A percentile compares a stretch with the other conserved stretches of the same genome.
Conservation (phyloP, 345 rosid genomes). For the Rhizophora mangle region DNA sequence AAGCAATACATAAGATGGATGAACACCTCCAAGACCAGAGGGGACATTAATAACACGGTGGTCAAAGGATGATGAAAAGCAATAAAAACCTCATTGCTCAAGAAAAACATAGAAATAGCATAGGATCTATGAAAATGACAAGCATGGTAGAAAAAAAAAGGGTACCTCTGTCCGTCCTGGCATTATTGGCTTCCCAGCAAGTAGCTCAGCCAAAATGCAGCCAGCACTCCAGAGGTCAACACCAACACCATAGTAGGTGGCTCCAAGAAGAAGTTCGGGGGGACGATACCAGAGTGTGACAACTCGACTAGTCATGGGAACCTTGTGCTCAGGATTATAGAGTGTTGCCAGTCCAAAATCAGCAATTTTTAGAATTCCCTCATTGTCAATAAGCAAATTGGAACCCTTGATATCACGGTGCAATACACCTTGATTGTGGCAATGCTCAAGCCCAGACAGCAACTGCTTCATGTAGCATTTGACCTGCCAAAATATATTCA, state of each 20-base stretch:
- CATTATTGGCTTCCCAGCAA: constrained; percentile 83
- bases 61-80: neutral
- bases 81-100: neutral
- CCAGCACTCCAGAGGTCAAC: constrained; percentile 99
- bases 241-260: constrained; percentile 60
- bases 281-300: constrained; percentile 98
- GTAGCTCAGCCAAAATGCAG: constrained; percentile 87
- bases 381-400: constrained; percentile 72
- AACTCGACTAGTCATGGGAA: constrained; percentile 80
- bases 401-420: constrained; percentile 93
- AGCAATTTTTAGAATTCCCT: constrained; percentile 77
- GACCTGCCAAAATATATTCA: constrained; percentile 37
- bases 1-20: constrained; percentile 5
- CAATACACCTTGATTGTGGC: constrained; percentile 72
- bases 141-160: neutral
- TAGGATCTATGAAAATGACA: neutral
- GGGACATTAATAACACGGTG: neutral
- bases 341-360: constrained; percentile 92
- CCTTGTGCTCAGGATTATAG: constrained; percentile 56
- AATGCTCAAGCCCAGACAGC: constrained; percentile 84
- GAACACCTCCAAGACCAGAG: constrained; percentile 3
- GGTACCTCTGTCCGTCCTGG: constrained; percentile 90
- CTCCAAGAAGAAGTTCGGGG: constrained; percentile 92
- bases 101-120: constrained; percentile 5
- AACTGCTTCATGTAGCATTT: constrained; percentile 87